phyloP scores from a whole-genome alignment of 208 protist genomes.

The Vickermania ingenoplastis region DNA sequence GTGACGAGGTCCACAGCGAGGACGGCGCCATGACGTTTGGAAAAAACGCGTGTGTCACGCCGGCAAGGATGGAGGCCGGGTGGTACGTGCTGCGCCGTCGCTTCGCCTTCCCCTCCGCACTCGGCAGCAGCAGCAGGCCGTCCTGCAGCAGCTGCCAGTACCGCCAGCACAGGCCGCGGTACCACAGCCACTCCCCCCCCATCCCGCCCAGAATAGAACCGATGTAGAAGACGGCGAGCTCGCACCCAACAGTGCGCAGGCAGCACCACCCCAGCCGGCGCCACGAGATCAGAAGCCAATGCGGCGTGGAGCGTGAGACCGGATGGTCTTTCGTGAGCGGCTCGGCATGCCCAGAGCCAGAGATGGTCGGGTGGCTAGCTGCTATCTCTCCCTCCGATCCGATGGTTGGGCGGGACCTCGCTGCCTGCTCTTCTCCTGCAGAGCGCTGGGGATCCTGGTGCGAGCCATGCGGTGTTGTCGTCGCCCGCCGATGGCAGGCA shows the following conservation, averaged over 20 bases:
- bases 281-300: not conserved
- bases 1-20: not conserved
- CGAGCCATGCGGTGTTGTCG: too few species aligned
- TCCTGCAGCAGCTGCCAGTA: not conserved
- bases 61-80: not conserved
- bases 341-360: too few species aligned
- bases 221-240: not conserved
- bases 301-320: too few species aligned
- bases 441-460: too few species aligned
- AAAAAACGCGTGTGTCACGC: not conserved
- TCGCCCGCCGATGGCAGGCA: too few species aligned
- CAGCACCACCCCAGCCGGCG: not conserved
- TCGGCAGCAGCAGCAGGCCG: not conserved
- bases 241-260: not conserved
- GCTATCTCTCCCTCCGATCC: too few species aligned
- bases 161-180: not conserved
- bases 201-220: not conserved
- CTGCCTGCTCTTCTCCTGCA: too few species aligned
- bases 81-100: not conserved
- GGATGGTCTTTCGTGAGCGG: too few species aligned
- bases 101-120: not conserved
- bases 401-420: too few species aligned
- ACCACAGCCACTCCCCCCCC: not conserved
- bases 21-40: not conserved
- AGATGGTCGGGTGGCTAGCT: too few species aligned